These are phyloP conservation scores for Prototheca wickerhamii DNA, from an alignment of 163 green algal species.

Conservation along the genomic window DNA sequence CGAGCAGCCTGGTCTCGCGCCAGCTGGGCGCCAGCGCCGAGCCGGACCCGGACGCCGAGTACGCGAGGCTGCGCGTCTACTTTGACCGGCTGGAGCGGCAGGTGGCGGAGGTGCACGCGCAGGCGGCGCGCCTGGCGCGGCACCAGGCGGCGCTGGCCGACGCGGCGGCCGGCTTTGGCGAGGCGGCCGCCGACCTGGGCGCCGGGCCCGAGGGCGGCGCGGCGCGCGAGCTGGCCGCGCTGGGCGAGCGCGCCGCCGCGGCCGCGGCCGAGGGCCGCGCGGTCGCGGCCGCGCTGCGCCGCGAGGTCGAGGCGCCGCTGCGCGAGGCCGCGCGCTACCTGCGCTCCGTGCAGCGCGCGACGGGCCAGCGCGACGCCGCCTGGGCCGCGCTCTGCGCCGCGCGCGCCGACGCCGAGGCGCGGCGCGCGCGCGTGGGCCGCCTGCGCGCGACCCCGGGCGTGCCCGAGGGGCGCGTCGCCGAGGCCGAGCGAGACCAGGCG, in stretches of 20 bases:
- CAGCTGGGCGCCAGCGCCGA: conserved; percentile 36
- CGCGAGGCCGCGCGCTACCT: conserved; percentile 59
- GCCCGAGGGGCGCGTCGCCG: conserved; percentile 60
- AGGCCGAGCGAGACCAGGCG: conserved; percentile 69
- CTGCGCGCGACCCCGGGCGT: conserved; percentile 66
- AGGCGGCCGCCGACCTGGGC: conserved; percentile 30
- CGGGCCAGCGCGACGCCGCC: conserved; percentile 43
- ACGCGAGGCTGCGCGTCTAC: conserved; percentile 70
- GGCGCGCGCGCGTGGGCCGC: conserved; percentile 58
- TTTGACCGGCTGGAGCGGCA: conserved; percentile 70
- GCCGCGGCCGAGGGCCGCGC: background rate
- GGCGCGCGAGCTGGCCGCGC: conserved; percentile 10
- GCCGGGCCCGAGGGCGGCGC: conserved; percentile 11
- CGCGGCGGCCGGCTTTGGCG: conserved; percentile 64
- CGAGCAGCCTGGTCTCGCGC: conserved; percentile 27
- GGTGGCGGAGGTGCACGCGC: conserved; percentile 68
- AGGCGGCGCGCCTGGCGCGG: conserved; percentile 60
- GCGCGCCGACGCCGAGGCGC: conserved; percentile 56
- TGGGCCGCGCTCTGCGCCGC: conserved; percentile 29
- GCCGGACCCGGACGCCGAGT: conserved; percentile 64
- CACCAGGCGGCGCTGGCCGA: conserved; percentile 62
- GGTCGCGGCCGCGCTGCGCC: conserved; percentile 13
- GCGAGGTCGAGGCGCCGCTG: conserved; percentile 55
- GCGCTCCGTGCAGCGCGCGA: conserved; percentile 52
- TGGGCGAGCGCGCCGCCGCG: conserved; percentile 16